Base-by-base conservation (phyloP, 148 eudicot species). In the Rhododendron griersonianum region DNA sequence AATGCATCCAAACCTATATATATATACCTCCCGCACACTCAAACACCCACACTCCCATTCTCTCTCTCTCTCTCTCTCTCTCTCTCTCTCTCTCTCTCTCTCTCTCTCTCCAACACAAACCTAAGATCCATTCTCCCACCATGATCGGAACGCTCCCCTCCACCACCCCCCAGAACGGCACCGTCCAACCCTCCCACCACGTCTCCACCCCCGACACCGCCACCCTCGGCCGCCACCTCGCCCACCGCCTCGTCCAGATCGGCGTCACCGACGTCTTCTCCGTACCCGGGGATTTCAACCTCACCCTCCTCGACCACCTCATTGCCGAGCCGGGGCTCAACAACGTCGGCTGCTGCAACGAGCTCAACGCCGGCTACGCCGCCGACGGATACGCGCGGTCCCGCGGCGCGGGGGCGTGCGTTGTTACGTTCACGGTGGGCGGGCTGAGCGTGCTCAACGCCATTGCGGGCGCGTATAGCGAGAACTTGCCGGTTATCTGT, bases 321-420 rank as follows among this genome's bases (percentile, higher is more conserved):
- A 88, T 88, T 0, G 89, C 89, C 53, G 87, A 88, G 89, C 89
- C 89, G 2, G 78, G 85, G 14, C 89, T 88, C 47, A 85, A 13
- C 81, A 88, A 88, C 69, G 23, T 71, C 28, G 79, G 85, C 80
- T 73, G 78, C 85, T 83, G 85, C 85, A 83, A 83, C 10, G 85
- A 83, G 39, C 77, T 83, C 39, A 83, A 83, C 5, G 77, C 85
- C 1, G 85, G 85, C 15, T 83, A 83, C n/a, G 85, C 85, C 7
- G 85, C 85, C n/a, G 85, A 83, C 13, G 85, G 85, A 35, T 83
- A 83, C 41, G 89, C 89, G 1, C 77, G 89, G 37, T 19, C 76
- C 9, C 81, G 87, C 0, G 89, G 89, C 48, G 89, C 78, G 23
- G 87, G 89, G 41, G 87, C 89, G 7, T 85, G 89, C 44, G 89